Evolutionary conservation across 192 early-diverging fungal species (phyloP), one percentile per base, ranked within the genome.

Genomic region (Coemansia sp.): DNA sequence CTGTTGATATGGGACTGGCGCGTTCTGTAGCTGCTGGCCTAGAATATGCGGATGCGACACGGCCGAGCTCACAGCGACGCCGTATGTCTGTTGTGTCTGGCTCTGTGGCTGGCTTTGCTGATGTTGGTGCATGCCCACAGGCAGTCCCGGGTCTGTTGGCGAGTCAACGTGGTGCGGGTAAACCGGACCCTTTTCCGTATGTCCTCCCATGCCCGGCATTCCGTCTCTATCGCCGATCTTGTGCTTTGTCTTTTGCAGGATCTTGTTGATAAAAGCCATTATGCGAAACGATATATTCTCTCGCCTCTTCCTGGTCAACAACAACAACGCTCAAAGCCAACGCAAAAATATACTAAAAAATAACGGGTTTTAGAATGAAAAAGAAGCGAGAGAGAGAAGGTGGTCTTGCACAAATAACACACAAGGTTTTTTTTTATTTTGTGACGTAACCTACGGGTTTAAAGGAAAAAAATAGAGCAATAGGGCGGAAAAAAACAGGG

Each of bases 241-340:
- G 65, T 68, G 67, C 73, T 84, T 84, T 58, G 84, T 85, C 73
- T 85, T 85, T 68, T 85, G 79, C 45, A 85, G 51, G 59, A 85
- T 85, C 67, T 82, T 81, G 72, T 85, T 85, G 62, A 85, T 81
- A 67, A 85, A 85, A 54, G 84, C 79, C 84, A 85, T 85, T 5
- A 15, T 51, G 41, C 12, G 45, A 15, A 15, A 8, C 8, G 45
- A 48, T 48, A 12, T 8, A 8, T 48, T 1, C 45, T 48, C 45
- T 48, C 45, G 45, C 45, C 45, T 48, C 14, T 48, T 48, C 45
- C 45, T 58, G 15, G 33, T 8, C n/a, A 41, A 22, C 48, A 43
- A 39, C 38, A 8, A 41, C 45, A 12, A 15, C 45, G 54, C 54
- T 34, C 22, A 28, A 56, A 8, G 54, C 32, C 2, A 8, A 54